phyloP scores from a whole-genome alignment of 495 filamentous ascomycete species.

The Parachaetomium inaequale region DNA sequence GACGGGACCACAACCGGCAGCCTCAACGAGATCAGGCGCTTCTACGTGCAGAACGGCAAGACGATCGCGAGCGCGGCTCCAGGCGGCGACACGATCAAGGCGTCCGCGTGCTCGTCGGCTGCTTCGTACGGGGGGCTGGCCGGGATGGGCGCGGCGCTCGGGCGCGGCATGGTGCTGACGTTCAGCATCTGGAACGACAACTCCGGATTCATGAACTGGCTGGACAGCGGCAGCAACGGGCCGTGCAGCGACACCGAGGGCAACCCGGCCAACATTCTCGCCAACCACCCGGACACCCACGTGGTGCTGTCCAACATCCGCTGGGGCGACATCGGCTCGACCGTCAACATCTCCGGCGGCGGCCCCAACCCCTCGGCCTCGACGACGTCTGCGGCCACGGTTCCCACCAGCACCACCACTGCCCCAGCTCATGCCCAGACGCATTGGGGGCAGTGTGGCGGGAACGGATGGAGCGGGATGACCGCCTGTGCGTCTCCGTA shows the following conservation, averaged over 20 bases:
- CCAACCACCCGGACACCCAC: slow-evolving; percentile 42
- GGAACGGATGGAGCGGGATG: too few species aligned
- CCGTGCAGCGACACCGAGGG: slow-evolving; percentile 57
- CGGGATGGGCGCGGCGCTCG: slow-evolving; percentile 56
- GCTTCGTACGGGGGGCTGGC: slow-evolving; percentile 55
- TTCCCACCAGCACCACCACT: too few species aligned
- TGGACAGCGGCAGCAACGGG: slow-evolving; percentile 54
- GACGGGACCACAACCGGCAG: slow-evolving; percentile 46
- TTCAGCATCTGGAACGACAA: slow-evolving; percentile 63
- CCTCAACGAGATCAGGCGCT: slow-evolving; percentile 54
- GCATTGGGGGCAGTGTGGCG: too few species aligned
- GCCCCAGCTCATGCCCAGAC: too few species aligned
- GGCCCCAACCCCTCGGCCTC: too few species aligned
- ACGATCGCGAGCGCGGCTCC: slow-evolving; percentile 44
- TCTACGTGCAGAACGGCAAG: slow-evolving; percentile 60
- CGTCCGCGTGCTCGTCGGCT: slow-evolving; percentile 56
- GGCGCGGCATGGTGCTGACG: slow-evolving; percentile 61
- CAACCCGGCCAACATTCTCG: slow-evolving; percentile 48
- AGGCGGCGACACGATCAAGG: slow-evolving; percentile 47
- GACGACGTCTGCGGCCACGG: too few species aligned
- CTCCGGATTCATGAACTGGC: slow-evolving; percentile 59
- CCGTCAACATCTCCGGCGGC: too few species aligned
- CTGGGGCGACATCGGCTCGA: slow-evolving; percentile 61
- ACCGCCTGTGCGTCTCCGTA: too few species aligned
- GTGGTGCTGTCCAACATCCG: slow-evolving; percentile 62